Percentiles rank a stretch among this genome's conserved stretches.
Conservation (phyloP, 164 flowering plant genomes). For the Litsea cubeba region DNA sequence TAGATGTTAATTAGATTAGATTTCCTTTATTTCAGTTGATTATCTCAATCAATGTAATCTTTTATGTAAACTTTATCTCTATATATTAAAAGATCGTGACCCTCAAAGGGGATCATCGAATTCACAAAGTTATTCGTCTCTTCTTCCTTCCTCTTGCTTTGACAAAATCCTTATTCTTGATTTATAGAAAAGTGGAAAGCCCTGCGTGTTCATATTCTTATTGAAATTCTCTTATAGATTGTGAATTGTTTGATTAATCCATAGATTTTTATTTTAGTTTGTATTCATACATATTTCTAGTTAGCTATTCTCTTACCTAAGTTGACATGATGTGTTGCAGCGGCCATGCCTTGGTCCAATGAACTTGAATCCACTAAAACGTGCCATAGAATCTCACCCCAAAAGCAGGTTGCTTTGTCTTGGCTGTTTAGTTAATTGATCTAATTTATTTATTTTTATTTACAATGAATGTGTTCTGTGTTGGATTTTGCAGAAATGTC, state of each 20-base stretch:
- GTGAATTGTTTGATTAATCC: neutral
- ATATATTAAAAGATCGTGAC: no score
- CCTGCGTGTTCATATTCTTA: neutral
- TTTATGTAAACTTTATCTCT: no score
- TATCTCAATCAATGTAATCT: no score
- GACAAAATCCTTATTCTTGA: neutral
- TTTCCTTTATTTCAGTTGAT: no score
- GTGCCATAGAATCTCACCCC: slow-evolving; percentile 34
- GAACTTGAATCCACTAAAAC: slow-evolving; percentile 42
- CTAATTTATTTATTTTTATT: neutral
- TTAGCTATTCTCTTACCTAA: neutral
- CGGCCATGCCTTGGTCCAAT: slow-evolving; percentile 25
- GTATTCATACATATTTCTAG: no score
- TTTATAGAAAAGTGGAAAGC: neutral
- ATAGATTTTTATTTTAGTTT: neutral
- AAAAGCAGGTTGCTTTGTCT: slow-evolving; percentile 45
- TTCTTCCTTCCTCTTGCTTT: no score
- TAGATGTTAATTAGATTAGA: no score
- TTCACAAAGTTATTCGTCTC: no score
- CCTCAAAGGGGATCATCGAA: no score
- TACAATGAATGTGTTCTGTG: slow-evolving; percentile 5
- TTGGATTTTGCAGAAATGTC: slow-evolving; percentile 32
- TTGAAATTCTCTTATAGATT: neutral
- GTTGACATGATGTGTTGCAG: slow-evolving; percentile 29
- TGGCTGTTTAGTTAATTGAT: neutral